phyloP scores from a whole-genome alignment of 306 rosid species.

The Vigna trinervia region DNA sequence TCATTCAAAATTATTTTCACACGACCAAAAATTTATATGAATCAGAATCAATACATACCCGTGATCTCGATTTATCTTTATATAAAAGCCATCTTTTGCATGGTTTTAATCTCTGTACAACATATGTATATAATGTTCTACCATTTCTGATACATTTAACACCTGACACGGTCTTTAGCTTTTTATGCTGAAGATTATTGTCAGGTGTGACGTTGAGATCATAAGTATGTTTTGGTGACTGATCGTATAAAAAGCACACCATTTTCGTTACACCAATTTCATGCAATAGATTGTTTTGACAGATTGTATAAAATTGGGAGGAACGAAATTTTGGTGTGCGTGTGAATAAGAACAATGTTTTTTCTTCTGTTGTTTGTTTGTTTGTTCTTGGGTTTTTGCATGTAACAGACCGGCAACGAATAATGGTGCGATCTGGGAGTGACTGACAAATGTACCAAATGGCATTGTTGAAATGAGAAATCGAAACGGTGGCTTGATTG shows the following conservation, averaged over 20 bases:
- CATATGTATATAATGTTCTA: no score
- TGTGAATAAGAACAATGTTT: slow-evolving; percentile 8
- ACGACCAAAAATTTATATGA: background rate
- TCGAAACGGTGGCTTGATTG: background rate
- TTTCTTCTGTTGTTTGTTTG: background rate
- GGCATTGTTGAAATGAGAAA: slow-evolving; percentile 18
- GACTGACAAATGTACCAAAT: slow-evolving; percentile 31
- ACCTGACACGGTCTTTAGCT: background rate
- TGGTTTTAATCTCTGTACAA: no score
- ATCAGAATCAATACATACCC: background rate
- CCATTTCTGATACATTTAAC: no score
- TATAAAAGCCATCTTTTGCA: no score
- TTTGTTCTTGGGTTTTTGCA: slow-evolving; percentile 34
- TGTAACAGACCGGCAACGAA: slow-evolving; percentile 7
- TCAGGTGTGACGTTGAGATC: background rate
- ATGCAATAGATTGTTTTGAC: background rate
- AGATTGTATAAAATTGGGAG: background rate
- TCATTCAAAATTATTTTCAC: background rate
- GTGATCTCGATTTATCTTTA: background rate
- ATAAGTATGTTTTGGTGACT: background rate
- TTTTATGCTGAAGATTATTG: background rate
- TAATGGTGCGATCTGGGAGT: background rate
- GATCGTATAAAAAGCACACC: background rate
- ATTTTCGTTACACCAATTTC: background rate
- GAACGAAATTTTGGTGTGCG: slow-evolving; percentile 12